A percentile compares a stretch with the other conserved stretches of the same genome.
phyloP scores from a whole-genome alignment of 2,329 filamentous ascomycete species.

The Alternaria angustiovoidea region DNA sequence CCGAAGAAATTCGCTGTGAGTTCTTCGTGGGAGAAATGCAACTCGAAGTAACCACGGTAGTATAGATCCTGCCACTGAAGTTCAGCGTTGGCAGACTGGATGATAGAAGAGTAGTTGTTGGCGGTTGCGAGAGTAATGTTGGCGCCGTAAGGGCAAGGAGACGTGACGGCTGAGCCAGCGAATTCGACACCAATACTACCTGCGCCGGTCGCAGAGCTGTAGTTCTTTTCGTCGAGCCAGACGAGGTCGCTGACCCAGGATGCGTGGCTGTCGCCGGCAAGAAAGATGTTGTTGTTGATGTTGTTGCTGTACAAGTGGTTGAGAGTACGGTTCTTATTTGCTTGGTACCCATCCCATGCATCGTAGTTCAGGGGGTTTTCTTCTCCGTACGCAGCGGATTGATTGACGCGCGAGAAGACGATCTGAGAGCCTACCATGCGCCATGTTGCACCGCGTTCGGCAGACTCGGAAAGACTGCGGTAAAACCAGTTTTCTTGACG shows the following conservation, averaged over 20 bases:
- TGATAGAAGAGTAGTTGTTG: constrained; percentile 51
- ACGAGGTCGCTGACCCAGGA: constrained; percentile 63
- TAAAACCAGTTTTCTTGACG: constrained; percentile 74
- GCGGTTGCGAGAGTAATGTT: constrained; percentile 64
- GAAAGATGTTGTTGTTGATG: constrained; percentile 76
- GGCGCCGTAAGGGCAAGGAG: constrained; percentile 65
- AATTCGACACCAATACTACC: constrained; percentile 59
- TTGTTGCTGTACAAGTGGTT: constrained; percentile 71
- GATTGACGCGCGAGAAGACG: constrained; percentile 68
- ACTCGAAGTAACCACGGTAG: constrained; percentile 76
- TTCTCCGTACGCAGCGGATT: constrained; percentile 55
- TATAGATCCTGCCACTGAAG: constrained; percentile 78
- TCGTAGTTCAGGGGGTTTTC: constrained; percentile 63
- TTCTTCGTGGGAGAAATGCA: constrained; percentile 62
- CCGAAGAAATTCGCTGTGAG: constrained; percentile 73
- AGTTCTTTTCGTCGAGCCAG: constrained; percentile 55
- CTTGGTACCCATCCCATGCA: constrained; percentile 71
- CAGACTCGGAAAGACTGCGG: constrained; percentile 62
- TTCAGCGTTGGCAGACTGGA: constrained; percentile 63
- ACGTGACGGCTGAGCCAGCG: constrained; percentile 72
- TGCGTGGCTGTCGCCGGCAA: constrained; percentile 74
- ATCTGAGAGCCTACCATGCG: constrained; percentile 75
- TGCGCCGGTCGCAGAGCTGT: constrained; percentile 50
- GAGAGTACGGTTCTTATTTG: constrained; percentile 76
- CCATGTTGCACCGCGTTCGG: constrained; percentile 73